Base-by-base conservation (phyloP, 2,329 filamentous ascomycete species). In the Thielaviopsis ethacetica region DNA sequence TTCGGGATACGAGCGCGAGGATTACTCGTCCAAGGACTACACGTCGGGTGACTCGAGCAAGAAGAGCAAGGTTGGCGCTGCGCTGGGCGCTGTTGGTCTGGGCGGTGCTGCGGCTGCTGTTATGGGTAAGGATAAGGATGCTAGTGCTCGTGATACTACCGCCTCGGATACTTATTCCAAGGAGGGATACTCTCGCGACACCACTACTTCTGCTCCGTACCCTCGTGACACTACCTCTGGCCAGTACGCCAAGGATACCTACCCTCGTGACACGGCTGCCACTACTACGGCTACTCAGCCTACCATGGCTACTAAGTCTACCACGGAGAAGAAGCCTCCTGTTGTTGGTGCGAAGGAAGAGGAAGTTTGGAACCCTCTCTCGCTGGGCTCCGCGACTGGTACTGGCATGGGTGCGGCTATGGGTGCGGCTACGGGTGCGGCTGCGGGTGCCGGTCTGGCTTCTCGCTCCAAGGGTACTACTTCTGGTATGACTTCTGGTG, bases 281-380 rank as follows among this genome's bases (percentile, higher is more conserved):
- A n/a, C 44, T 49, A 54, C 30, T 54, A 12, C 27, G 3, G 24
- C 3, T 26, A 3, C 24, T 26, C 24, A 26, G 24, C 6, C 38
- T n/a, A 17, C 17, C 21, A 47, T 5, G 26, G 17, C 10, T 9
- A 49, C 44, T 12, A 2, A 49, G 17, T 10, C 44, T 49, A 21
- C 44, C 2, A 22, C n/a, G 44, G 44, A 3, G 44, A 49, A 21
- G n/a, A 19, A 22, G 44, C 44, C 44, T 19, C n/a, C 44, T 49
- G 44, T 21, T 49, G 44, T 49, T 51, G 44, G 41, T 34, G 44
- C 7, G 10, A n/a, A 24, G 4, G 54, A 51, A 49, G 30, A 27
- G 13, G 22, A 21, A 50, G 49, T 49, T n/a, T 57, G 54, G 54
- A 59, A 59, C 22, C 60, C 60, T 10, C 41, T 61, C 21, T 41